Conservation (phyloP, 2,329 filamentous ascomycete genomes). For the Cercospora sp. region DNA sequence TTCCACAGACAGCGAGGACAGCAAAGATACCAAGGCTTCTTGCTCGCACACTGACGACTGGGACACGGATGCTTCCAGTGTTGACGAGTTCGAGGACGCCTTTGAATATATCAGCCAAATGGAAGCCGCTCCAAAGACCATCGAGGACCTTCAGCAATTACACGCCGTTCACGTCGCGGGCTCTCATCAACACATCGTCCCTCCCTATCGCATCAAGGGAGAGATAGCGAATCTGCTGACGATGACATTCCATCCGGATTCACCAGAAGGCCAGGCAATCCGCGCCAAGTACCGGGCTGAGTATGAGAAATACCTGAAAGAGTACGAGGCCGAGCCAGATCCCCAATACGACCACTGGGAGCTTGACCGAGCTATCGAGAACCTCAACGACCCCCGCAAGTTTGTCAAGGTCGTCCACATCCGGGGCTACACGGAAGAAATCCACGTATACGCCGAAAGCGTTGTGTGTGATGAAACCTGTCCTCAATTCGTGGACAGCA, state of each 20-base stretch:
- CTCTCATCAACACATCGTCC: neutral
- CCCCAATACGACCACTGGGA: neutral
- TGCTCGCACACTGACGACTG: neutral
- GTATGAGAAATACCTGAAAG: neutral
- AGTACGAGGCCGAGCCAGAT: neutral
- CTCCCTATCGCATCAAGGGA: neutral
- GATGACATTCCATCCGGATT: neutral
- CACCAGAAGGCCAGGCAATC: neutral
- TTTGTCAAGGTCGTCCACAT: neutral
- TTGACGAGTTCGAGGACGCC: neutral
- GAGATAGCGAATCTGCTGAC: neutral
- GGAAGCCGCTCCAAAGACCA: neutral
- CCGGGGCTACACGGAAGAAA: neutral
- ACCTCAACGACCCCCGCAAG: neutral
- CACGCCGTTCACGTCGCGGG: neutral
- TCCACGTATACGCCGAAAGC: no score
- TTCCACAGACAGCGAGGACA: neutral
- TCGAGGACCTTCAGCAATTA: neutral
- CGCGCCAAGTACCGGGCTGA: neutral
- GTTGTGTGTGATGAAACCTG: neutral
- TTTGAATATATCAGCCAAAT: neutral
- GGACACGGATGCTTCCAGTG: neutral
- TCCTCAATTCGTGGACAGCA: neutral
- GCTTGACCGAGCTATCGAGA: neutral
- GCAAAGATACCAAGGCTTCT: neutral